phyloP scores from a whole-genome alignment of 2,329 filamentous ascomycete genomes.

The Clarireedia sp. region DNA sequence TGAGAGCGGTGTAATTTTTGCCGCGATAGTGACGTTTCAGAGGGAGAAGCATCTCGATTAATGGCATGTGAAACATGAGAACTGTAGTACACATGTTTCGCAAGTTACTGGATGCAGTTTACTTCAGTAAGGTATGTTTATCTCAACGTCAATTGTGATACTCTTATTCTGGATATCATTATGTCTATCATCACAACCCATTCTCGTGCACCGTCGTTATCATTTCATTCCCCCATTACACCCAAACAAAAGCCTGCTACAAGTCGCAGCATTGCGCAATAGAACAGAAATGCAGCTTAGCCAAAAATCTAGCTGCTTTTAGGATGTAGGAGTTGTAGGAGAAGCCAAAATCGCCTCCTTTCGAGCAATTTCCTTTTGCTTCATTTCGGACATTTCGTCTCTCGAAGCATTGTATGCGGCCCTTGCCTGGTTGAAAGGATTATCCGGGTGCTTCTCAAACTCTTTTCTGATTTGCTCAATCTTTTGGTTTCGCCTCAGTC shows the following conservation, averaged over 20 bases:
- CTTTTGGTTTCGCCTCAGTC: conserved; percentile 74
- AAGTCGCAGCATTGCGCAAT: neutral
- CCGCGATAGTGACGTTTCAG: neutral
- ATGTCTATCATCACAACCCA: neutral
- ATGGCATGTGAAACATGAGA: neutral
- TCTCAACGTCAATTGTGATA: too few species aligned
- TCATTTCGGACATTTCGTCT: conserved; percentile 65
- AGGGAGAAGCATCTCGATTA: neutral
- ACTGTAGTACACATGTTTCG: too few species aligned
- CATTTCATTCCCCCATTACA: neutral
- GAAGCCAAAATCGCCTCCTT: conserved; percentile 61
- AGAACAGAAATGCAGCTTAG: neutral
- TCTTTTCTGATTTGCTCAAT: conserved; percentile 80
- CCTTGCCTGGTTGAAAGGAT: conserved; percentile 84
- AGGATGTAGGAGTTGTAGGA: neutral
- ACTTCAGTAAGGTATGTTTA: too few species aligned
- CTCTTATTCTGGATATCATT: conserved; percentile 3
- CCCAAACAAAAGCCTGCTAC: neutral
- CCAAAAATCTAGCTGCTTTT: conserved; percentile 17
- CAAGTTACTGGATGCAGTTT: too few species aligned
- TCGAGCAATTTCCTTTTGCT: conserved; percentile 59
- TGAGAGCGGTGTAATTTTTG: conserved; percentile 13
- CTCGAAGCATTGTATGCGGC: conserved; percentile 69
- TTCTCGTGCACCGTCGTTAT: neutral
- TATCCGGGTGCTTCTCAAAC: conserved; percentile 90